Evolutionary conservation across 345 rosid genomes (phyloP), one percentile per base, ranked within the genome.

Genomic region (Eucalyptus shirleyi): DNA sequence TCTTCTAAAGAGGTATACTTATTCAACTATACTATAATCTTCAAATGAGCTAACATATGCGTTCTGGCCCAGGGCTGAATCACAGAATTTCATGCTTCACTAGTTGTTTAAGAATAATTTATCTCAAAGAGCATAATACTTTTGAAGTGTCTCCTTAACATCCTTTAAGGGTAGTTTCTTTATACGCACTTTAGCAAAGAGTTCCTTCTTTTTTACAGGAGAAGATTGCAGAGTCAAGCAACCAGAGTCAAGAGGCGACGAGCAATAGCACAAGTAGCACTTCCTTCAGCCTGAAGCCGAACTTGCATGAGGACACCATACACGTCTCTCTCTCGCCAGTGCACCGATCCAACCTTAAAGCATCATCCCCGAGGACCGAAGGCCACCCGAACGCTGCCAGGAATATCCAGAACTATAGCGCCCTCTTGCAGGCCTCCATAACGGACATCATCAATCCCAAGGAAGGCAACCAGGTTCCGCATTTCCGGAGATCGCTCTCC

Each of bases 311-410:
- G 28, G 82, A 56, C 30, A 50, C 67, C 67, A 90, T 60, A 59
- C 89, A 49, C 16, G 72, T 90, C 49, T 92, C 94, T 18, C 93
- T 94, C 37, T 94, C 95, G 21, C 96, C 96, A 1, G 56, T 93
- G 56, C 55, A 56, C 18, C 91, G 28, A 15, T n/a, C 90, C 17
- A 50, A 88, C 47, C 87, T 19, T 13, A 85, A 91, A 86, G 50
- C 87, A 8, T 67, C 56, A 45, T 44, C 91, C 10, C 89, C 88
- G 3, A 89, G 90, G 86, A 93, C 95, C 3, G 95, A 93, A 86
- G 95, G 91, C 72, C 96, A 94, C 87, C 96, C 96, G 2, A 95
- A 93, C 91, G 97, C 96, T 7, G 55, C 90, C 24, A 94, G 90
- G 91, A 95, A 95, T 89, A 92, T 94, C 83, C 95, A 95, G 90